These are phyloP conservation scores for Tulasnella sp. DNA, from an alignment of 768 basidiomycete genomes.

Conservation along the genomic window DNA sequence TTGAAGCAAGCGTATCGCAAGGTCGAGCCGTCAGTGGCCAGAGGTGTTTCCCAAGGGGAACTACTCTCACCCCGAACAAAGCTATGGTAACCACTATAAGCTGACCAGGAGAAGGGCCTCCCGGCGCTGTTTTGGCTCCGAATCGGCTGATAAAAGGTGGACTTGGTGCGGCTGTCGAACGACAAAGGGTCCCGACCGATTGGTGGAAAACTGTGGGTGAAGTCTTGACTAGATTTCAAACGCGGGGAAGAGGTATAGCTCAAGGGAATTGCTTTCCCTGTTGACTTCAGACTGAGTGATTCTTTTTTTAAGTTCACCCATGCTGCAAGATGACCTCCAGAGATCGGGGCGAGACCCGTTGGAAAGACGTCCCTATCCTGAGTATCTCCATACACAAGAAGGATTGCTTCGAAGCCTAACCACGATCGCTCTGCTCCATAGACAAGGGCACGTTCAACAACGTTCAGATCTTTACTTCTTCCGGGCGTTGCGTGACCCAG, in stretches of 20 bases:
- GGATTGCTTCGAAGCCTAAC: neutral
- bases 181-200: slow-evolving; percentile 4
- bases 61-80: neutral
- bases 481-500: slow-evolving; percentile 93
- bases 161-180: slow-evolving; percentile 6
- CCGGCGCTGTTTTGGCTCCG: neutral
- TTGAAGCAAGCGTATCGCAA: slow-evolving; percentile 93
- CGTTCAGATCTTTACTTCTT: slow-evolving; percentile 96
- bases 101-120: neutral
- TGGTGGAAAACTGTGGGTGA: slow-evolving; percentile 67
- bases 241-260: slow-evolving; percentile 91
- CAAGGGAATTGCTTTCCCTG: neutral
- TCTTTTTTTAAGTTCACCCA: slow-evolving; percentile 74
- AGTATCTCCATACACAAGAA: slow-evolving; percentile 58
- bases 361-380: slow-evolving; percentile 97
- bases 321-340: slow-evolving; percentile 91
- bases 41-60: slow-evolving; percentile 27
- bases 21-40: slow-evolving; percentile 52
- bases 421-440: slow-evolving; percentile 43
- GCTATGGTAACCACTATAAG: neutral
- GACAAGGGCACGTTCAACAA: slow-evolving; percentile 93
- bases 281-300: too few relatives aligned
- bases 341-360: slow-evolving; percentile 91
- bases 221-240: slow-evolving; percentile 95
- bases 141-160: neutral